A percentile compares a stretch with the other conserved stretches of the same genome.
Conservation (phyloP, 2,329 filamentous ascomycete genomes). For the Cladosporium cucumerinum region DNA sequence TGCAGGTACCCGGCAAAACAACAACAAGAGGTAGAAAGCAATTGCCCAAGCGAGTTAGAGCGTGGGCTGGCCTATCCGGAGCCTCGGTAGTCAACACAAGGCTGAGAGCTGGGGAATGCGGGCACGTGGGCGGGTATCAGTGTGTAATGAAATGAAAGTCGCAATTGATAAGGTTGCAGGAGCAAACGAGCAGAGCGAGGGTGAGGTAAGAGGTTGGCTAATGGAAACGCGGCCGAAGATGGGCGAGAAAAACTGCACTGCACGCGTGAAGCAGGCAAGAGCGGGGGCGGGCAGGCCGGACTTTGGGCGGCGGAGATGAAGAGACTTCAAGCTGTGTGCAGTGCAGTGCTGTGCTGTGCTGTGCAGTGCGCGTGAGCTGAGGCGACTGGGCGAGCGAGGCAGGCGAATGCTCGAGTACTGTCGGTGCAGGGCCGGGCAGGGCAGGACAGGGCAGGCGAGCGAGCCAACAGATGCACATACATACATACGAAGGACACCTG, state of each 20-base stretch:
- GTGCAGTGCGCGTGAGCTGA: neutral
- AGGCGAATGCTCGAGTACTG: neutral
- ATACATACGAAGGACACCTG: neutral
- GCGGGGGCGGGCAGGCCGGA: slow-evolving; percentile 9
- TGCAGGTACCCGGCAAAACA: slow-evolving; percentile 43
- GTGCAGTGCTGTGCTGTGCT: too few species aligned
- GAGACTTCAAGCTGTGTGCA: slow-evolving; percentile 6
- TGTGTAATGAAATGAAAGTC: slow-evolving; percentile 16
- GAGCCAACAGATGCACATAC: neutral
- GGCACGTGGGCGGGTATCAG: slow-evolving; percentile 17
- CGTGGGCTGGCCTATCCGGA: slow-evolving; percentile 21
- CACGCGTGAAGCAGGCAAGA: slow-evolving; percentile 13
- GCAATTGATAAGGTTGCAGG: slow-evolving; percentile 41
- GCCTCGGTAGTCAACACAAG: slow-evolving; percentile 22
- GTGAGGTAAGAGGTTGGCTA: slow-evolving; percentile 32
- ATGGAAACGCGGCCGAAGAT: slow-evolving; percentile 24
- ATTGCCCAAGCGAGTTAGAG: slow-evolving; percentile 31
- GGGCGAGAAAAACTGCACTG: slow-evolving; percentile 21
- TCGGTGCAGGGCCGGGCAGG: too few species aligned
- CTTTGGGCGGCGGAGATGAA: slow-evolving; percentile 9
- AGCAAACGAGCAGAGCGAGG: slow-evolving; percentile 18
- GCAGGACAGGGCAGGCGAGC: neutral
- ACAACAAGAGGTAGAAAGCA: slow-evolving; percentile 20
- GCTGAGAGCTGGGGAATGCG: slow-evolving; percentile 27
- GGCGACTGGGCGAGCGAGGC: neutral